phyloP scores from a whole-genome alignment of 768 basidiomycete genomes.

The Pleurotus djamor region DNA sequence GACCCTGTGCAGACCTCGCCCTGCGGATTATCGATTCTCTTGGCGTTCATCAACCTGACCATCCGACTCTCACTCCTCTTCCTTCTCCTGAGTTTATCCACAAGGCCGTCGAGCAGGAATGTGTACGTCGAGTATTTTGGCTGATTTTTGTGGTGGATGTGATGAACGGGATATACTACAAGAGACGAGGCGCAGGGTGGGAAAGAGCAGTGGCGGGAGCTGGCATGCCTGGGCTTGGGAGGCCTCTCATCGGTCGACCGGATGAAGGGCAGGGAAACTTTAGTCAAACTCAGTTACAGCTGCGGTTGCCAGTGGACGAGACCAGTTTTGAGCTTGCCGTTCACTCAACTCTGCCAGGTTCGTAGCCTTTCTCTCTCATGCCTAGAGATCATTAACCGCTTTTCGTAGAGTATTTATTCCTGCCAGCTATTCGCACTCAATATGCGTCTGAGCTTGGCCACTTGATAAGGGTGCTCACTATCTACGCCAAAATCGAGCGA shows the following conservation, averaged over 20 bases:
- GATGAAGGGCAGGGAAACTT: constrained; percentile 4
- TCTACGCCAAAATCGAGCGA: constrained; percentile 61
- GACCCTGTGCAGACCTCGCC: constrained; percentile 47
- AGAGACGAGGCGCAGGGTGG: constrained; percentile 37
- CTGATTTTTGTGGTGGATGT: constrained; percentile 64
- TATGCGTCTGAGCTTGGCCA: constrained; percentile 77
- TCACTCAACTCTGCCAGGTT: constrained; percentile 52
- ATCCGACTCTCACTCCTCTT: constrained; percentile 55
- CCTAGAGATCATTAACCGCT: background rate
- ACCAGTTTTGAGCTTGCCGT: constrained; percentile 76
- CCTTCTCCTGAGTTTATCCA: constrained; percentile 60
- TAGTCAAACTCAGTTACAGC: constrained; percentile 38
- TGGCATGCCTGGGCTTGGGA: constrained; percentile 9
- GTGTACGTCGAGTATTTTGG: constrained; percentile 82
- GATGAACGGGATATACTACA: constrained; percentile 42
- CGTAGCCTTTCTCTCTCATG: constrained; percentile 16
- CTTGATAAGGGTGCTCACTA: constrained; percentile 64
- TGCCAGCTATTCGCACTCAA: constrained; percentile 56
- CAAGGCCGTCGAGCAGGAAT: constrained; percentile 69
- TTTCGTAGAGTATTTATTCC: constrained; percentile 63
- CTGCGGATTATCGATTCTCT: constrained; percentile 66
- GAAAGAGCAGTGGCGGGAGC: constrained; percentile 15
- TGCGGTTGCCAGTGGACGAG: constrained; percentile 79
- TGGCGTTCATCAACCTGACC: constrained; percentile 62
- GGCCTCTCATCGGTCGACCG: constrained; percentile 18